phyloP scores from a whole-genome alignment of 73 alveolate genomes.

The Paramecium caudatum region DNA sequence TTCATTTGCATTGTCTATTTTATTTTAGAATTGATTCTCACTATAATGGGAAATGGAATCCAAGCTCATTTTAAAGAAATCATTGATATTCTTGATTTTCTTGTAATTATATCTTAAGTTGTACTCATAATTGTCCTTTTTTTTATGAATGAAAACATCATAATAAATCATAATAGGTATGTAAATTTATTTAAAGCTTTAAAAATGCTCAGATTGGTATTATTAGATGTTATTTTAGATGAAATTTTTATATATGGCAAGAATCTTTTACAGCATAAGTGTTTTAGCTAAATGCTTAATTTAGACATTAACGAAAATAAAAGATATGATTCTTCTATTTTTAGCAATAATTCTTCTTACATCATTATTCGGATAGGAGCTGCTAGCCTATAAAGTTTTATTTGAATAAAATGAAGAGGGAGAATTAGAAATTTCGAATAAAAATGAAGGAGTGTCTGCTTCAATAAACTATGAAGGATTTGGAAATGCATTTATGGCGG shows the following conservation, averaged over 20 bases:
- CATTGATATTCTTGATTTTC: constrained; percentile 17
- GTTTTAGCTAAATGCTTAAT: constrained; percentile 54
- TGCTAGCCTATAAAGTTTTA: constrained; percentile 53
- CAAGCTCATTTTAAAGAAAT: constrained; percentile 54
- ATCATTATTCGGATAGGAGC: constrained; percentile 44
- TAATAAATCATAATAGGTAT: constrained; percentile 13
- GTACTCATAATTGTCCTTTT: not conserved
- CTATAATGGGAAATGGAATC: constrained; percentile 50
- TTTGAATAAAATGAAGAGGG: constrained; percentile 22
- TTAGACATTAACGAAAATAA: constrained; percentile 3
- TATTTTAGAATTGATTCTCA: not conserved
- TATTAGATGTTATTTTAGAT: not conserved
- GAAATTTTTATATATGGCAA: constrained; percentile 46
- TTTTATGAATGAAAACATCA: constrained; percentile 16
- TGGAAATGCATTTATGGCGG: constrained; percentile 69
- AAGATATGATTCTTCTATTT: constrained; percentile 55
- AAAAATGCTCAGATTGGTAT: constrained; percentile 52
- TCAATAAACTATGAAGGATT: constrained; percentile 64
- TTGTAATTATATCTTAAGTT: constrained; percentile 49
- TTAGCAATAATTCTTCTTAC: not conserved
- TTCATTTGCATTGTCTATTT: constrained; percentile 45
- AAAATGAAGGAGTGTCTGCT: not conserved
- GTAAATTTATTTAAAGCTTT: constrained; percentile 53
- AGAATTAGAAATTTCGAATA: not conserved
- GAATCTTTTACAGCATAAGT: constrained; percentile 41